Conservation (phyloP, 768 basidiomycete species). For the Rhodotorula kratochvilovae region DNA sequence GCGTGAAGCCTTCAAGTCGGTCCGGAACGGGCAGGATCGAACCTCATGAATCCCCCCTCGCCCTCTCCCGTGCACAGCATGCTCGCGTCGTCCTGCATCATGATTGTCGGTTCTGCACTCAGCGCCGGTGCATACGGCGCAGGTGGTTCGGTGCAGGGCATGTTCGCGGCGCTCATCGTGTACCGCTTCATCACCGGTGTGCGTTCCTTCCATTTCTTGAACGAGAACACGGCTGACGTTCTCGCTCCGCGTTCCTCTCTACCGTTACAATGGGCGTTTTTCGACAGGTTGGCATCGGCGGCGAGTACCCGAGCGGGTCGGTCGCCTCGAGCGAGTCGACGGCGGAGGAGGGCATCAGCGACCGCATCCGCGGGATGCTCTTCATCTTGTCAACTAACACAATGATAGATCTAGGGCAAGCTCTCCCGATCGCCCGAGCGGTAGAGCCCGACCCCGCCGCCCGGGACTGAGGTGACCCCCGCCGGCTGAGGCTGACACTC, state of each 20-base stretch:
- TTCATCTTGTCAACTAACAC: conserved; percentile 83
- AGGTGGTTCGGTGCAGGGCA: conserved; percentile 62
- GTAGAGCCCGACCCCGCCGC: too few relatives aligned
- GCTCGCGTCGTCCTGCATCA: conserved; percentile 51
- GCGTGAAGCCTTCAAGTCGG: too few relatives aligned
- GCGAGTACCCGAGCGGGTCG: conserved; percentile 66
- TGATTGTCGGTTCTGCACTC: conserved; percentile 34
- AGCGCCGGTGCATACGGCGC: conserved; percentile 75
- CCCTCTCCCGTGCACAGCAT: too few relatives aligned
- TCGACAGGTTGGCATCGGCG: not conserved
- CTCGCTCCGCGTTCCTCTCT: too few relatives aligned
- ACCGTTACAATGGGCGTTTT: too few relatives aligned
- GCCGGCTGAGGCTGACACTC: too few relatives aligned
- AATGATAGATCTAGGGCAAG: conserved; percentile 36
- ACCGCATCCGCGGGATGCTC: conserved; percentile 77
- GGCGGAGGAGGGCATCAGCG: conserved; percentile 71
- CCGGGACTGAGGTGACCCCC: too few relatives aligned
- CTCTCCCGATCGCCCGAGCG: too few relatives aligned
- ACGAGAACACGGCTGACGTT: not conserved
- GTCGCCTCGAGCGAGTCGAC: conserved; percentile 86
- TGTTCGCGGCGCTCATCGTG: conserved; percentile 71
- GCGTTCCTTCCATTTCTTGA: conserved; percentile 49
- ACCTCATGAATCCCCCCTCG: too few relatives aligned
- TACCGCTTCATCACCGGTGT: conserved; percentile 84
- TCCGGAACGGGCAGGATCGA: too few relatives aligned